Evolutionary conservation across 2,329 filamentous ascomycete genomes (phyloP).

Genomic region (Nemania serpens): DNA sequence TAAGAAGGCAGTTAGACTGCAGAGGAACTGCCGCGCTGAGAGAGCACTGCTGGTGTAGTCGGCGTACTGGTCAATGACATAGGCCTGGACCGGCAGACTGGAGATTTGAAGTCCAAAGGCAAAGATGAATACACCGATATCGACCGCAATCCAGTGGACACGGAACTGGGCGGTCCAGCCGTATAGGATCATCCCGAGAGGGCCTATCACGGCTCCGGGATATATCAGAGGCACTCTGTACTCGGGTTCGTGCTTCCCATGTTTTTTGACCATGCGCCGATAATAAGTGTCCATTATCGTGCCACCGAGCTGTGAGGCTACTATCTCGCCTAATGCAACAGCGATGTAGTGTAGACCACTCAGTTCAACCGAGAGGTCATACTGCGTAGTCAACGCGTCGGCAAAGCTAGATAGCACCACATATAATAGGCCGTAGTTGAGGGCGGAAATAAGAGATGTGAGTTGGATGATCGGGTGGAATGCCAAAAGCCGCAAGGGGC

Average conservation of each 20-base stretch:
- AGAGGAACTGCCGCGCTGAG: constrained; percentile 52
- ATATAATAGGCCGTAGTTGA: constrained; percentile 67
- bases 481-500: constrained; percentile 60
- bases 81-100: constrained; percentile 43
- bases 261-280: constrained; percentile 17
- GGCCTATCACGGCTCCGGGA: constrained; percentile 52
- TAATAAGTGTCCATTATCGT: constrained; percentile 50
- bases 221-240: constrained; percentile 65
- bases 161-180: constrained; percentile 49
- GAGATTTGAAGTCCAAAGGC: constrained; percentile 42
- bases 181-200: constrained; percentile 47
- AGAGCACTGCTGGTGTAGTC: constrained; percentile 53
- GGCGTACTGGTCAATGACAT: constrained; percentile 52
- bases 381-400: constrained; percentile 58
- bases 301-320: constrained; percentile 55
- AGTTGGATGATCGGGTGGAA: constrained; percentile 66
- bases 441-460: constrained; percentile 59
- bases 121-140: constrained; percentile 43
- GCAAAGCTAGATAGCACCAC: constrained; percentile 67
- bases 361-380: constrained; percentile 60
- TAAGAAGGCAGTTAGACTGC: constrained; percentile 51
- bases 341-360: constrained; percentile 69
- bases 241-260: constrained; percentile 52
- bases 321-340: constrained; percentile 64
- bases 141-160: constrained; percentile 47